Conservation (phyloP, 331 rosid species). For the Cucumis variabilis region DNA sequence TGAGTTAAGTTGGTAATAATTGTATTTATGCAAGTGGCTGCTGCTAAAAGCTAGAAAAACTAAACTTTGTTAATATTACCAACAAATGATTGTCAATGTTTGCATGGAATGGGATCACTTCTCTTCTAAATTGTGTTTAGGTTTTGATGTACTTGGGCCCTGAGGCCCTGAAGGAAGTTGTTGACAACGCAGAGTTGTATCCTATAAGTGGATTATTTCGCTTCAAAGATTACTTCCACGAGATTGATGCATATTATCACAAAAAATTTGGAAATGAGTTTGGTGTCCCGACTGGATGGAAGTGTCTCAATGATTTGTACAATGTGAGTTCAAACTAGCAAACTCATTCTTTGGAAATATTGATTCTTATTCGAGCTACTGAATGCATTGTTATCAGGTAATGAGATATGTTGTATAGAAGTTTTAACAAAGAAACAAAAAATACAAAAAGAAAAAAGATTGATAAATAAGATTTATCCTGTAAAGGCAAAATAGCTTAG, state of each 20-base stretch:
- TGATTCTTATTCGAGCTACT: neutral
- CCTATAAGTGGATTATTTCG: conserved; percentile 95
- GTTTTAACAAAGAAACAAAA: neutral
- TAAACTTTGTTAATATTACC: neutral
- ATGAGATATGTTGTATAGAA: neutral
- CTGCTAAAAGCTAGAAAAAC: neutral
- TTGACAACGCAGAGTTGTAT: conserved; percentile 87
- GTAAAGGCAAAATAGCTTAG: neutral
- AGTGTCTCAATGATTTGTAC: conserved; percentile 70
- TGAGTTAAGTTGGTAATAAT: neutral
- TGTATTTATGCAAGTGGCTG: neutral
- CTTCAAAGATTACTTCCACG: conserved; percentile 81
- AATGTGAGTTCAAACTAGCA: conserved; percentile 57
- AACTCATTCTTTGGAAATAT: neutral
- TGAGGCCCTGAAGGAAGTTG: conserved; percentile 65
- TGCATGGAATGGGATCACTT: neutral
- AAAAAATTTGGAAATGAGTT: conserved; percentile 67
- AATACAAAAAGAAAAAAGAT: neutral
- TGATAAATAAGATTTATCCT: neutral
- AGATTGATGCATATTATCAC: conserved; percentile 88
- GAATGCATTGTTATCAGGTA: neutral
- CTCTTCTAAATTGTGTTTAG: conserved; percentile 41
- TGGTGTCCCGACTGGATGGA: conserved; percentile 93
- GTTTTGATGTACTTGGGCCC: conserved; percentile 96
- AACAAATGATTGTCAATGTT: neutral